Percentiles rank a stretch among this genome's conserved stretches.
Conservation (phyloP, 331 rosid species). For the Cucumis variabilis region DNA sequence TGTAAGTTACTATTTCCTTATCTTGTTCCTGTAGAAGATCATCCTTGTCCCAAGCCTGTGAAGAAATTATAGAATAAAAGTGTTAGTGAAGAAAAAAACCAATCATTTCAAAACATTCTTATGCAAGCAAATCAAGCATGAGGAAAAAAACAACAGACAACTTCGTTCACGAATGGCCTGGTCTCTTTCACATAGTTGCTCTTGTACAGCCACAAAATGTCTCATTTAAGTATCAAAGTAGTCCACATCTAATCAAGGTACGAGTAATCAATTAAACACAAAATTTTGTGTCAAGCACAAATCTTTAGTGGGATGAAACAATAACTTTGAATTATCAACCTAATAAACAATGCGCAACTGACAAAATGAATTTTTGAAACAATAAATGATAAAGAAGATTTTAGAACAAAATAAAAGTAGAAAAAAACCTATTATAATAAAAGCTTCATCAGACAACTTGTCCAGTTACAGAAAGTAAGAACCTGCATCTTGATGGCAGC, state of each 20-base stretch:
- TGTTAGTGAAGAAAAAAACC: too few species aligned
- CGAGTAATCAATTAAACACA: background rate
- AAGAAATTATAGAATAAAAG: too few species aligned
- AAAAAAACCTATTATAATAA: background rate
- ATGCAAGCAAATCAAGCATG: background rate
- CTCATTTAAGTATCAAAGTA: background rate
- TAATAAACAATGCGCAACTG: background rate
- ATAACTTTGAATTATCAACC: background rate
- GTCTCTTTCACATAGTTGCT: conserved; percentile 80
- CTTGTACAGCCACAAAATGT: conserved; percentile 55
- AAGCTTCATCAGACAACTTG: conserved; percentile 16
- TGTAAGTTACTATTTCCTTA: too few species aligned
- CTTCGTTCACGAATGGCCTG: conserved; percentile 79
- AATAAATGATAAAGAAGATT: conserved; percentile 3
- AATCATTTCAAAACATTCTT: too few species aligned
- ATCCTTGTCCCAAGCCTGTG: too few species aligned
- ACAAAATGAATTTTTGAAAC: conserved; percentile 21
- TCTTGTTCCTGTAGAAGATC: too few species aligned
- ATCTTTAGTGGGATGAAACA: background rate
- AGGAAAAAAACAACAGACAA: conserved; percentile 48
- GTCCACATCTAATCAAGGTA: background rate
- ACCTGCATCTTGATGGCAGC: conserved; percentile 81
- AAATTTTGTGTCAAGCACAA: background rate
- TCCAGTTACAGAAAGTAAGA: background rate
- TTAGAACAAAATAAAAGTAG: background rate